Evolutionary conservation across 2,329 filamentous ascomycete species (phyloP).

Genomic region (Trichoderma cornu-damae): DNA sequence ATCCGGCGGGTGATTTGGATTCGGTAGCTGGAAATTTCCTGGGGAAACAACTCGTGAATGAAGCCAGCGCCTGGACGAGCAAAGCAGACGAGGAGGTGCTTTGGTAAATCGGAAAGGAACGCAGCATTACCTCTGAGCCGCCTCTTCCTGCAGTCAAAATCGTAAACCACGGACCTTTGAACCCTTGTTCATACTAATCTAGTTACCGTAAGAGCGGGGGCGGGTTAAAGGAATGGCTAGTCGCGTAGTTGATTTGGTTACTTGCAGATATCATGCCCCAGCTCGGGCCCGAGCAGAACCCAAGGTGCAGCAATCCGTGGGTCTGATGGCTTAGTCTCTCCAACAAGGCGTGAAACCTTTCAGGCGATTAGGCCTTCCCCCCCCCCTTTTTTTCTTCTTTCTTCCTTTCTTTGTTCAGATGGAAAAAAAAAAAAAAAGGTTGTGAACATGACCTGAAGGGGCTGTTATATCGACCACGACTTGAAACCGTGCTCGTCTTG

Average conservation of each 20-base stretch:
- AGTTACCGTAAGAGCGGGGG: constrained; percentile 13
- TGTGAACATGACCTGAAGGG: constrained; percentile 17
- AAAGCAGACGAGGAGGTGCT: not conserved
- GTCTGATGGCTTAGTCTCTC: constrained; percentile 14
- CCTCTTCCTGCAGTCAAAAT: constrained; percentile 1
- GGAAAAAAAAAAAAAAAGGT: not conserved
- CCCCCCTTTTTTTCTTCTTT: constrained; percentile 17
- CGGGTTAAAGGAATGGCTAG: constrained; percentile 6
- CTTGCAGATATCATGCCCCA: constrained; percentile 5
- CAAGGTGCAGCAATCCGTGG: constrained; percentile 13
- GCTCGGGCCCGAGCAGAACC: constrained; percentile 4
- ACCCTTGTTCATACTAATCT: constrained; percentile 10
- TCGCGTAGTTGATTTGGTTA: constrained; percentile 8
- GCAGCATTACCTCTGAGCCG: not conserved
- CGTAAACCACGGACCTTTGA: constrained; percentile 1
- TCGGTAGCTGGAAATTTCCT: not conserved
- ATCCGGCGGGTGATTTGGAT: not conserved
- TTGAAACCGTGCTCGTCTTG: constrained; percentile 22
- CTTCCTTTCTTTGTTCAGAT: constrained; percentile 19
- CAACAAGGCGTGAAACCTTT: constrained; percentile 23
- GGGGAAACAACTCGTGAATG: not conserved
- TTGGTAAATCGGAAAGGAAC: constrained; percentile 1
- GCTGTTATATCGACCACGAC: constrained; percentile 6
- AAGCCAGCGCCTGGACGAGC: not conserved
- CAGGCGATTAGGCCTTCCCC: constrained; percentile 9